These are phyloP conservation scores for Calvatia gigantea DNA, from an alignment of 768 basidiomycete species.

Conservation along the genomic window DNA sequence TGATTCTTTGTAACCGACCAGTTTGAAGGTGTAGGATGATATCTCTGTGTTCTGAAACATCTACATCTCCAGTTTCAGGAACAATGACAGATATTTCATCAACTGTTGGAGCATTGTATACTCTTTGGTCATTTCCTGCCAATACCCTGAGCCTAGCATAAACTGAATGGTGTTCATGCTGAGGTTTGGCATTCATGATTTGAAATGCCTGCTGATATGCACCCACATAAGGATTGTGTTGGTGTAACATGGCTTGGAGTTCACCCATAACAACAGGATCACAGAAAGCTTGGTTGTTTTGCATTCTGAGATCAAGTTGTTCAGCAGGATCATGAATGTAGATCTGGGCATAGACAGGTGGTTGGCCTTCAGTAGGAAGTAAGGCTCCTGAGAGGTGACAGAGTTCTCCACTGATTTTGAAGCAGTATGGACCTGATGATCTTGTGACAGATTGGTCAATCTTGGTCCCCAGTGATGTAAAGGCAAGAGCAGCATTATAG, in stretches of 20 bases:
- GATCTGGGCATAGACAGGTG: slow-evolving; percentile 16
- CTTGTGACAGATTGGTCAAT: background rate
- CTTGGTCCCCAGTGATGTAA: background rate
- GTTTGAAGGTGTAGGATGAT: slow-evolving; percentile 26
- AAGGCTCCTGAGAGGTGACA: slow-evolving; percentile 12
- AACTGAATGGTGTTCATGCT: background rate
- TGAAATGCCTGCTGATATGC: slow-evolving; percentile 16
- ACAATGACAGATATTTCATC: slow-evolving; percentile 36
- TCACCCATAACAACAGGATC: background rate
- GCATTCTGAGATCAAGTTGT: slow-evolving; percentile 1
- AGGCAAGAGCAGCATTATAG: background rate
- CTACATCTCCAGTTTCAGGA: slow-evolving; percentile 25
- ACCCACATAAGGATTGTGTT: slow-evolving; percentile 7
- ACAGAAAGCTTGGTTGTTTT: background rate
- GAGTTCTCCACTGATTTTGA: slow-evolving; percentile 16
- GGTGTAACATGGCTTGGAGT: slow-evolving; percentile 14
- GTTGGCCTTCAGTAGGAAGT: background rate
- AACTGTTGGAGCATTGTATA: slow-evolving; percentile 42
- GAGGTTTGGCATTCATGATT: background rate
- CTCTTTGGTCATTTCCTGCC: slow-evolving; percentile 24
- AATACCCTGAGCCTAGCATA: slow-evolving; percentile 13
- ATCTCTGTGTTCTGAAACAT: slow-evolving; percentile 21
- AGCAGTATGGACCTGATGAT: slow-evolving; percentile 11
- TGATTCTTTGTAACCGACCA: slow-evolving; percentile 26
- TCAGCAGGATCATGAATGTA: slow-evolving; percentile 15